Conservation (phyloP, 257 asterid genomes). For the Parsonsia alboflavescens region DNA sequence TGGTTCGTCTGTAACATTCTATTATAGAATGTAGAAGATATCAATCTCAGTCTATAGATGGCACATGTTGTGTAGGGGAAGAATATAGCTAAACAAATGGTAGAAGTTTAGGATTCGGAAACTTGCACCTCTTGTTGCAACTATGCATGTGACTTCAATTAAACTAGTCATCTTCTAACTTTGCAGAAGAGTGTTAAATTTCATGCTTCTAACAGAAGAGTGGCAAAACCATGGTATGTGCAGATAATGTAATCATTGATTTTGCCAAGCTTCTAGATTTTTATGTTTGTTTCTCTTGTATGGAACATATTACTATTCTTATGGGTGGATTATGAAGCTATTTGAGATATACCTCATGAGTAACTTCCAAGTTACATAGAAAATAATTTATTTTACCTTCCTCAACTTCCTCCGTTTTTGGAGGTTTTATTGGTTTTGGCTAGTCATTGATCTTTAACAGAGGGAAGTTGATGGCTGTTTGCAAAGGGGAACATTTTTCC, state of each 20-base stretch:
- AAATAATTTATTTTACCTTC: too few relatives aligned
- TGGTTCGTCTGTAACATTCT: background rate
- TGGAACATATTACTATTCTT: too few relatives aligned
- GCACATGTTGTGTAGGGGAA: background rate
- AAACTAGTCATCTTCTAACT: background rate
- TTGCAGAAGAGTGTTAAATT: background rate
- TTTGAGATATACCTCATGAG: too few relatives aligned
- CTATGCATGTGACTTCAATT: background rate
- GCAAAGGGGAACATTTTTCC: background rate
- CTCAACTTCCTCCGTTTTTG: too few relatives aligned
- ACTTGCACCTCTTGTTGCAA: too few relatives aligned
- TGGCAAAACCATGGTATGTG: background rate
- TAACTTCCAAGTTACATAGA: too few relatives aligned
- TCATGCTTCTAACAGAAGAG: background rate
- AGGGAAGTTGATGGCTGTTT: too few relatives aligned
- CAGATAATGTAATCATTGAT: background rate
- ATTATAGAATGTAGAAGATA: background rate
- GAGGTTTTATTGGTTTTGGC: too few relatives aligned
- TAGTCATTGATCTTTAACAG: too few relatives aligned
- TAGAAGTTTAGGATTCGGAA: background rate
- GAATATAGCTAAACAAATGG: background rate
- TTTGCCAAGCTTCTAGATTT: too few relatives aligned
- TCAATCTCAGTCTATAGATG: background rate
- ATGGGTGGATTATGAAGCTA: too few relatives aligned
- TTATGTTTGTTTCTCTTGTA: too few relatives aligned